phyloP scores from a whole-genome alignment of 257 asterid genomes.

The Ilex aquifolium region DNA sequence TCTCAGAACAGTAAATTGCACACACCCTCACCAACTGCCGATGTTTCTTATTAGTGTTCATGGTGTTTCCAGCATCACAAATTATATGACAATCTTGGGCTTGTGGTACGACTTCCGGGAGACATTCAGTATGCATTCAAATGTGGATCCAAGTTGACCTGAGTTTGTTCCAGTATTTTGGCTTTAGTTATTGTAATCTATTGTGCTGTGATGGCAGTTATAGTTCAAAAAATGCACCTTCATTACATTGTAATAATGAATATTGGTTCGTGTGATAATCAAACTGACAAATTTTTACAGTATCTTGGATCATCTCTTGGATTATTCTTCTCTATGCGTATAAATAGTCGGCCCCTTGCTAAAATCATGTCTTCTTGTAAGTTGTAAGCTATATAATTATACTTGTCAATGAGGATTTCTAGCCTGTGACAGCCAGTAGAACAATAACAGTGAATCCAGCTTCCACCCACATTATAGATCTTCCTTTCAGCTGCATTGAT shows the following conservation, averaged over 20 bases:
- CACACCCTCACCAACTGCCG: neutral
- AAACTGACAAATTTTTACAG: neutral
- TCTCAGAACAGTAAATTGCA: too few species aligned
- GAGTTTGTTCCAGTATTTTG: conserved; percentile 1
- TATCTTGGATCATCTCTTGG: neutral
- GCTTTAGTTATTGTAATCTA: neutral
- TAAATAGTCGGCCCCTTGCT: too few species aligned
- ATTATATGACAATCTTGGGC: conserved; percentile 91
- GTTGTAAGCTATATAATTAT: neutral
- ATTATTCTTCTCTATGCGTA: neutral
- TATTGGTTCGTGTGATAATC: neutral
- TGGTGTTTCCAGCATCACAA: conserved; percentile 88
- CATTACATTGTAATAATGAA: too few species aligned
- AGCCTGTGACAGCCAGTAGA: conserved; percentile 39
- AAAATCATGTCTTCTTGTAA: too few species aligned
- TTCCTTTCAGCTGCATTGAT: conserved; percentile 42
- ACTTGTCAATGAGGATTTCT: conserved; percentile 15
- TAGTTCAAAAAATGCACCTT: neutral
- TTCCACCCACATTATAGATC: conserved; percentile 36
- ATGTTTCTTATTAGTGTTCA: conserved; percentile 55
- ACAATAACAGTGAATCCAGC: conserved; percentile 44
- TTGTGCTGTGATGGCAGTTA: neutral
- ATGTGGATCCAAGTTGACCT: conserved; percentile 34
- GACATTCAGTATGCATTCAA: conserved; percentile 41
- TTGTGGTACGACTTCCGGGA: conserved; percentile 70